Conservation (phyloP, 148 eudicot genomes). For the Persicaria tinctoria region DNA sequence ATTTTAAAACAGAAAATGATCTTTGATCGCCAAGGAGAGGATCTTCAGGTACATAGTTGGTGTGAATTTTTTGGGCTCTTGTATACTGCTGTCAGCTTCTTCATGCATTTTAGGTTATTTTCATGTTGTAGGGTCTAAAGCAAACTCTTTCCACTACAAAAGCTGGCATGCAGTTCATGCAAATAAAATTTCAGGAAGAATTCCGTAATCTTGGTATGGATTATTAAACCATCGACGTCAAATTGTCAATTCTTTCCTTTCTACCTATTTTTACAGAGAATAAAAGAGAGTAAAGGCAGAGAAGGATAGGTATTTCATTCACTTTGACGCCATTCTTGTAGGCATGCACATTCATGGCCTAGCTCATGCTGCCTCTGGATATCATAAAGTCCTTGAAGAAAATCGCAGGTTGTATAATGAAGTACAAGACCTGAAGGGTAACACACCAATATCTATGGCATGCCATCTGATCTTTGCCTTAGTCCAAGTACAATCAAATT, state of each 20-base stretch:
- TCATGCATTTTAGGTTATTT: not conserved
- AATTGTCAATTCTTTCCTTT: not conserved
- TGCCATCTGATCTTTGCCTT: not conserved
- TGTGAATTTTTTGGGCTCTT: not conserved
- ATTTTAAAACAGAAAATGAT: slow-evolving; percentile 45
- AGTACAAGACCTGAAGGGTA: slow-evolving; percentile 98
- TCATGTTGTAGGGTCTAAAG: slow-evolving; percentile 48
- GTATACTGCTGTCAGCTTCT: not conserved
- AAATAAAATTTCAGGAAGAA: slow-evolving; percentile 78
- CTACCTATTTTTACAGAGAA: not conserved
- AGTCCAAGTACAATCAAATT: not conserved
- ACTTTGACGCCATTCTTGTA: slow-evolving; percentile 14
- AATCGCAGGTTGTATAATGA: slow-evolving; percentile 92
- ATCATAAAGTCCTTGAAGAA: slow-evolving; percentile 93
- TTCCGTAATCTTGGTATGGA: slow-evolving; percentile 70
- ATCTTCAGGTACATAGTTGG: slow-evolving; percentile 49
- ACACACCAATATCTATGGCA: not conserved
- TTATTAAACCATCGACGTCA: not conserved
- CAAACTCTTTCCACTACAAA: slow-evolving; percentile 70
- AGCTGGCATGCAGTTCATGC: slow-evolving; percentile 92
- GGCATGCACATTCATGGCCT: slow-evolving; percentile 78
- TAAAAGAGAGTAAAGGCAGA: not conserved
- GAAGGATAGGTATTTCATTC: not conserved
- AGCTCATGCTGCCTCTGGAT: slow-evolving; percentile 94
- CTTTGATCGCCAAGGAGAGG: slow-evolving; percentile 64